Evolutionary conservation across 2,329 filamentous ascomycete species (phyloP), one percentile per base, ranked within the genome.

Genomic region (Dothideomycetidae sp.): DNA sequence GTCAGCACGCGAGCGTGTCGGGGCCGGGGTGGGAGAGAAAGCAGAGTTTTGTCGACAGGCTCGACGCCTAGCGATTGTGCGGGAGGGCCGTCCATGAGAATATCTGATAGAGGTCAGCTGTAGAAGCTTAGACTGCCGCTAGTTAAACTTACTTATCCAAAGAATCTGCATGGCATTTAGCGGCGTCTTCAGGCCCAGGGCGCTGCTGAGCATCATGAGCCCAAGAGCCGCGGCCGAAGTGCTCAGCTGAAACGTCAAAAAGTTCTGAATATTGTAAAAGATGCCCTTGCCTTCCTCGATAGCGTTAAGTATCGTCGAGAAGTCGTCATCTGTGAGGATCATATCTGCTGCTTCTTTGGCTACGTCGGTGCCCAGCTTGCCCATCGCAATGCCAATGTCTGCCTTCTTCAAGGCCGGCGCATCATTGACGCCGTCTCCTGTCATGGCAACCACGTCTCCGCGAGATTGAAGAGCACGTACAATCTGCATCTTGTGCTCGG

Each of bases 191-290:
- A 92, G 90, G 28, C 90, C 90, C 44, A 94, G 71, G 48, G 83
- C 80, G 18, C 85, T 94, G 66, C 86, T 94, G 51, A 98, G 61
- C 48, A 98, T 74, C 12, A 98, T 90, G 37, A 98, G 68, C 41
- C 81, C 84, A 47, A 98, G 66, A 43, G 90, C 85, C 38, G 92
- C 90, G 13, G 92, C 90, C 55, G 85, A 94, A 33, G 90, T 98
- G 59, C 86, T 94, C 41, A 98, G 72, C 63, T 98, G 92, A 61
- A 98, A 98, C 0, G 90, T 96, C 45, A 98, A 71, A 62, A 98
- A 98, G 59, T 98, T 98, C 55, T 98, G 90, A 48, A 98, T 96
- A 58, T 98, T 98, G 70, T 90, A 93, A 62, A 98, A 98, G 49
- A 98, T 98, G 39, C 86, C 90, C 60, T 98, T 98, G 60, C 90